Evolutionary conservation across 1,284 basidiomycete genomes (phyloP), one percentile per base, ranked within the genome.

Genomic region (Neonothopanus nambi): DNA sequence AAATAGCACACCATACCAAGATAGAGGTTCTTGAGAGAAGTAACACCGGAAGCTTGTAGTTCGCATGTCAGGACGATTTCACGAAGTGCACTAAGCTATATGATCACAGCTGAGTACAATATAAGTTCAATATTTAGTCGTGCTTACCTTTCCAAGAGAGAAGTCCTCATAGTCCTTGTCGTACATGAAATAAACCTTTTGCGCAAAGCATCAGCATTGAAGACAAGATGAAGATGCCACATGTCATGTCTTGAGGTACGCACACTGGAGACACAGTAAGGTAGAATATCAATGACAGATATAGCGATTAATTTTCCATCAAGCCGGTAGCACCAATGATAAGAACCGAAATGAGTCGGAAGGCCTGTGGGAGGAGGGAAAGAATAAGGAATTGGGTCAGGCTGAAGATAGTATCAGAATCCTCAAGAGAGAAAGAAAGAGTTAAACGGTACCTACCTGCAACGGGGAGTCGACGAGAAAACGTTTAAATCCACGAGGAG

Each of bases 251-350:
- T 11, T 5, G 20, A 37, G 12, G 20, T 23, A 42, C 48, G 30
- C 24, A 53, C 96, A 59, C 91, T 93, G 13, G 93, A 96, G 3
- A 99, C 88, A 61, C 96, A 95, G 24, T 69, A 67, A 0, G 95
- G 96, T 5, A 99, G 75, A 52, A 99, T 87, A 67, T 99, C 97
- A 53, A 99, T 76, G 12, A 99, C 92, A 2, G 86, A 89, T 61
- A 99, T 80, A 0, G 91, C 96, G 43, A 98, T 82, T 12, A 98
- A 77, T 63, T 86, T 66, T 8, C 85, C 90, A 61, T 98, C 89
- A 18, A 96, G 67, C 57, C 84, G 80, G 65, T 95, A 95, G 43
- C 93, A 74, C 59, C 94, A 91, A 61, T 95, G 93, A 68, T 93
- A 91, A 11, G 90, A 87, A 17, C 93, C 92, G 67, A 91, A 95